Base-by-base conservation (phyloP, 2,329 filamentous ascomycete species). In the Fusarium sororula region DNA sequence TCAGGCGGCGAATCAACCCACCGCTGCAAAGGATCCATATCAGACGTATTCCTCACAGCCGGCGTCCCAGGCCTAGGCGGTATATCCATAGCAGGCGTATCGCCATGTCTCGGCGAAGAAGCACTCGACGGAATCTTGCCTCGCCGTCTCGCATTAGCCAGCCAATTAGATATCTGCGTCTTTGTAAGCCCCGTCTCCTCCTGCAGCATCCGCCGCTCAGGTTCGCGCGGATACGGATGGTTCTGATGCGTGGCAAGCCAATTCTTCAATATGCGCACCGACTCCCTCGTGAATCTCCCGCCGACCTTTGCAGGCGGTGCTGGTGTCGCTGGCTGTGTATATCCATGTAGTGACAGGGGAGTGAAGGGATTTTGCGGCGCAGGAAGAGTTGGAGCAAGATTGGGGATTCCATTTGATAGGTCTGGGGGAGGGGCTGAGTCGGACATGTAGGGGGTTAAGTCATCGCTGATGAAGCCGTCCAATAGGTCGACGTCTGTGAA, bases 141-240 rank as follows among this genome's bases (percentile, higher is more conserved):
- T 72, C 94, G 87, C 57, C 94, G 89, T 38, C 94, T 90, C 60
- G 94, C 94, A 82, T 97, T 97, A 60, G 94, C 94, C 54, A 97
- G 88, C 94, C 94, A 97, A 80, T 96, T 97, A 24, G 91, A 91
- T 68, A 97, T 95, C 79, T 97, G 94, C 14, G 88, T 92, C 75
- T 92, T 89, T 78, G 89, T 94, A 41, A 97, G 87, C 9, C 94
- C 93, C 2, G 94, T 97, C 74, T 91, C 88, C 57, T 88, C 86
- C 80, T 93, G 91, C 24, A 97, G 86, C 66, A 89, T 87, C 62
- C 93, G 91, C 77, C 95, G 95, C 79, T 97, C 93, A 53, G 93
- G 90, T 44, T 97, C 94, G 20, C 90, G 94, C 8, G 94, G 94
- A 79, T 97, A 97, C 0, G 94, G 94, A 77, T 96, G 92, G 48